Evolutionary conservation across 257 asterid species (phyloP).

Genomic region (Sherardia arvensis): DNA sequence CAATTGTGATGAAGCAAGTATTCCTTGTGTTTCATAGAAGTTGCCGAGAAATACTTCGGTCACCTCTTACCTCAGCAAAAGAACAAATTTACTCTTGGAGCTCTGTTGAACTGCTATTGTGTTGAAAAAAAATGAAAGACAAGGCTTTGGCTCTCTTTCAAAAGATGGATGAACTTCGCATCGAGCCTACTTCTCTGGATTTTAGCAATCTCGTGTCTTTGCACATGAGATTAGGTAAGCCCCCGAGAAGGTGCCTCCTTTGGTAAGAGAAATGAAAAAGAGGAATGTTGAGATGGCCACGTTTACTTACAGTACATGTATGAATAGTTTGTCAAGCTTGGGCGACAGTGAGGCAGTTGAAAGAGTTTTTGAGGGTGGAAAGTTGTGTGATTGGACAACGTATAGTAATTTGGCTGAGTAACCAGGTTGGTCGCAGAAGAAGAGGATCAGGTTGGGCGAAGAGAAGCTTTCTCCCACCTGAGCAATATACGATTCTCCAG

Average conservation of each 20-base stretch:
- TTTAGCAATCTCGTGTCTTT: slow-evolving; percentile 56
- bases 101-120: too few relatives aligned
- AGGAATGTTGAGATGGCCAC: too few relatives aligned
- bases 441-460: too few relatives aligned
- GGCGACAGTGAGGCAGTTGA: slow-evolving; percentile 63
- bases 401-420: slow-evolving; percentile 79
- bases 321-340: slow-evolving; percentile 46
- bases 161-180: slow-evolving; percentile 39
- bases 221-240: slow-evolving; percentile 39
- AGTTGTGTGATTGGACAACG: slow-evolving; percentile 58
- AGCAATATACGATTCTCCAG: too few relatives aligned
- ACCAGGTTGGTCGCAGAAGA: too few relatives aligned
- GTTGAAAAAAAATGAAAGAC: too few relatives aligned
- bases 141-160: too few relatives aligned
- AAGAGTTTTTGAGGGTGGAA: slow-evolving; percentile 49
- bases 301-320: slow-evolving; percentile 51
- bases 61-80: too few relatives aligned
- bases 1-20: too few relatives aligned
- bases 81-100: too few relatives aligned
- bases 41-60: slow-evolving; percentile 63
- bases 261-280: slow-evolving; percentile 53
- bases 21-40: slow-evolving; percentile 44
- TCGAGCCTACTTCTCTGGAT: slow-evolving; percentile 27
- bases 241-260: slow-evolving; percentile 42
- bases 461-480: too few relatives aligned